phyloP scores from a whole-genome alignment of 371 early-diverging fungal genomes.

The Lichtheimia hyalospora region DNA sequence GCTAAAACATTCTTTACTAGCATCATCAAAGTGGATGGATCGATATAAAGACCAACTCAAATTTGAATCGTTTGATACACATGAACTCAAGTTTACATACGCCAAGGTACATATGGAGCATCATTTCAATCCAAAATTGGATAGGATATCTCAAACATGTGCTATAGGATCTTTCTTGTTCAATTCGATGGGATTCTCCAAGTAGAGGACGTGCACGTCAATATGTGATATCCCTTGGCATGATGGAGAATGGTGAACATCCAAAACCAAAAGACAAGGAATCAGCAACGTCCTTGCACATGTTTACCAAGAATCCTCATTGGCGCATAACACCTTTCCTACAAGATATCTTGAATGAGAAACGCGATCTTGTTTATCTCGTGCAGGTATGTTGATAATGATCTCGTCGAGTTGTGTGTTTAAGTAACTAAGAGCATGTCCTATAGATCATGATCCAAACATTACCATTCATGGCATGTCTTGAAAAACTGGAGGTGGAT shows the following conservation, averaged over 20 bases:
- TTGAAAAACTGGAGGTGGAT: conserved; percentile 36
- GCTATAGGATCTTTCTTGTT: conserved; percentile 27
- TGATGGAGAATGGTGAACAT: conserved; percentile 12
- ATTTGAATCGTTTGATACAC: conserved; percentile 36
- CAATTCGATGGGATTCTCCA: conserved; percentile 39
- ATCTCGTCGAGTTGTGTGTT: too few relatives aligned
- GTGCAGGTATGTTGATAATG: conserved; percentile 31
- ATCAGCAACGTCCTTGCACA: conserved; percentile 9
- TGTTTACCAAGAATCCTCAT: conserved; percentile 36
- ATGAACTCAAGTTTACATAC: conserved; percentile 38
- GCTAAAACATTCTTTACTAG: conserved; percentile 14
- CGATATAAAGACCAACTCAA: conserved; percentile 36
- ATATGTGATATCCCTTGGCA: conserved; percentile 30
- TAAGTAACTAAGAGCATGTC: not conserved
- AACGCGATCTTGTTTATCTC: conserved; percentile 42
- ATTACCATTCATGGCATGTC: conserved; percentile 43
- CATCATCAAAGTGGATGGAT: conserved; percentile 37
- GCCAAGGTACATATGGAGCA: conserved; percentile 23
- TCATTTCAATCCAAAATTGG: not conserved
- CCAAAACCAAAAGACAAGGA: conserved; percentile 4
- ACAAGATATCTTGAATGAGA: conserved; percentile 42
- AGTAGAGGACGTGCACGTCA: conserved; percentile 26
- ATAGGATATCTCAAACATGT: not conserved
- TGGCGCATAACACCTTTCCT: conserved; percentile 38
- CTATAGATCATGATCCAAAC: conserved; percentile 42